Base-by-base conservation (phyloP, 177 flowering plant genomes). In the Vitis hybrid region DNA sequence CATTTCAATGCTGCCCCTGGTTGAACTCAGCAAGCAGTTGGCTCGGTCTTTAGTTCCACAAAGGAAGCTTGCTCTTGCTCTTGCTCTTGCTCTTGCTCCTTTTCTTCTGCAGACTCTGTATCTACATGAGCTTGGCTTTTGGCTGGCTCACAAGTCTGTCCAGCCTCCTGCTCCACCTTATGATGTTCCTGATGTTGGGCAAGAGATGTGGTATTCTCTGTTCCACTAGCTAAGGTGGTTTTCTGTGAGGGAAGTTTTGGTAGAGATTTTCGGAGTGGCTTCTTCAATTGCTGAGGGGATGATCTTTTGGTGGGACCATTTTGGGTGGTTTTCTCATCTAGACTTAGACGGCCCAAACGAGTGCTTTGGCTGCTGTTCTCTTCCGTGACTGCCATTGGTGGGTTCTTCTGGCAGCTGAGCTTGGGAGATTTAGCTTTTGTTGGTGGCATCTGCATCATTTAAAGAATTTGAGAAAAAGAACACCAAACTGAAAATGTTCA, bases 361-460 rank as follows among this genome's bases (percentile, higher is more conserved):
- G 56, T 15, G 56, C 6, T 53, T 6, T 53, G 56, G 56, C 56
- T 53, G 56, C 15, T 53, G 2, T 53, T 53, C 16, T 16, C 16
- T 53, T 53, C 56, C 0, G 19, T 14, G n/a, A 14, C 19, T 53
- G 56, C 56, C 56, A 53, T 53, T 5, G 56, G 56, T 53, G 56
- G 0, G 16, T 16, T 13, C 56, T 53, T 53, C 56, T 53, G 56
- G 56, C 18, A 16, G 56, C 56, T 14, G 7, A 53, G 56, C 16
- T 53, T 53, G 56, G 56, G 56, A 14, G 56, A 53, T 53, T 53
- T 53, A 13, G 56, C 56, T 53, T 16, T 53, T 53, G 56, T 53
- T 53, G 56, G 56, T 2, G 56, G 56, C 16, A 14, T 53, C 56
- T 53, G 56, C 56, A 53, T 53, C 56, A 53, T 4, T 16, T 14